Evolutionary conservation across 805 yeast species (phyloP).

Genomic region (Maudiozyma barnettii): DNA sequence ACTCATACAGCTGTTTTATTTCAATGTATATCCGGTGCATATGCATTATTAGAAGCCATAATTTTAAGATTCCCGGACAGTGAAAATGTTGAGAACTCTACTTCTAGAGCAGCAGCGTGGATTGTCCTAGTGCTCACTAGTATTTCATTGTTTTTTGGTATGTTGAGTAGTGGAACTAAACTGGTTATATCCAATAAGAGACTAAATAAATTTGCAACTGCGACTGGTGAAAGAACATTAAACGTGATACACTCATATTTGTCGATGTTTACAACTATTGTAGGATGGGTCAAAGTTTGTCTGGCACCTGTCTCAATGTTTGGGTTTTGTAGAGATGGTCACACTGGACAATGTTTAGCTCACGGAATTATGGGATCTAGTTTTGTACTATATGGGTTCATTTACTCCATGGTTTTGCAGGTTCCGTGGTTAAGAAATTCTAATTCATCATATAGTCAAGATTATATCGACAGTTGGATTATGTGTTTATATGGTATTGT

Average conservation of each 20-base stretch:
- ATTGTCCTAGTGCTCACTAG: constrained; percentile 38
- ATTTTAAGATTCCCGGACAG: constrained; percentile 55
- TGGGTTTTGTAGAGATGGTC: constrained; percentile 77
- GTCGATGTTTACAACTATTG: constrained; percentile 38
- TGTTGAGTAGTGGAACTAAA: constrained; percentile 43
- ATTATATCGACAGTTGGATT: constrained; percentile 69
- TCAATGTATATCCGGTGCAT: constrained; percentile 39
- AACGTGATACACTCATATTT: constrained; percentile 34
- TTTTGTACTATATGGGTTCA: constrained; percentile 69
- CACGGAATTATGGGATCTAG: constrained; percentile 96
- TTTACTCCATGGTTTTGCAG: constrained; percentile 55
- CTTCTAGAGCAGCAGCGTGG: constrained; percentile 64
- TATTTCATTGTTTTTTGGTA: constrained; percentile 44
- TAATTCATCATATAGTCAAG: constrained; percentile 54
- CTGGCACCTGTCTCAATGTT: constrained; percentile 76
- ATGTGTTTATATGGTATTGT: constrained; percentile 89
- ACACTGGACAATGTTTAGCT: constrained; percentile 92
- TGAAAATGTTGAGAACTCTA: constrained; percentile 55
- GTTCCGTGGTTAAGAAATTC: constrained; percentile 65
- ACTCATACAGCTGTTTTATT: constrained; percentile 36
- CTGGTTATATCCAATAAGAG: constrained; percentile 30
- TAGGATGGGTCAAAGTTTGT: constrained; percentile 73
- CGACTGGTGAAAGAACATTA: constrained; percentile 31
- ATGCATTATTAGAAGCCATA: constrained; percentile 47
- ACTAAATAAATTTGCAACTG: constrained; percentile 29